Evolutionary conservation across 2,329 filamentous ascomycete species (phyloP), one percentile per base, ranked within the genome.

Genomic region (Westerdykella ornata): DNA sequence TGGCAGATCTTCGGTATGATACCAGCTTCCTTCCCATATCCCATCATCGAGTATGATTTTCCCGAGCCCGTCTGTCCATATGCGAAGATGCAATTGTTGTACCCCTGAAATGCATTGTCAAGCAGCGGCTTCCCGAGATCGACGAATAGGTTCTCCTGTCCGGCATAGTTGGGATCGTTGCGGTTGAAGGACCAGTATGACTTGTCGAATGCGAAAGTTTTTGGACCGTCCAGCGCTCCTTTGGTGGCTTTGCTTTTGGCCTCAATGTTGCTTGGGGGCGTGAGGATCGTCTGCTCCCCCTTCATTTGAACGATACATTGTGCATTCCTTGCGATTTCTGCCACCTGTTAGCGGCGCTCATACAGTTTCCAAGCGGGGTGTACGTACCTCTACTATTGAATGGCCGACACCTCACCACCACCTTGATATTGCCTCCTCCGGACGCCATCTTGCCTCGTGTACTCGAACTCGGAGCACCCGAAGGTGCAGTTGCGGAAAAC

Each of bases 1-100:
- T 92, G 86, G 67, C 92, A 98, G 70, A 98, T 98, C 59, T 82
- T 85, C 35, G 94, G 92, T 48, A 97, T 97, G 49, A 98, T 92
- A 66, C 92, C 92, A 43, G 88, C 79, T 61, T 98, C 90, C 59
- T 90, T 84, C 40, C 92, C 92, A 69, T 97, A 98, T 37, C 92
- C 92, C 92, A 98, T 98, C 90, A 98, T 98, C 22, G 89, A 96
- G 68, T 98, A 98, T 13, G 88, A 96, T 71, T 98, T 98, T 68
- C 92, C 92, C 1, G 92, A 97, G 53, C 92, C 92, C 2, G 92
- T 98, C 72, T 98, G 92, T 14, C 92, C 92, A 63, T 98, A 98
- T 12, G 92, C 92, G 65, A 98, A 98, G 61, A 98, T 98, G 75
- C 92, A 98, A 68, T 97, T 98, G 74, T 98, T 97, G 73, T 97